phyloP scores from a whole-genome alignment of 2,329 filamentous ascomycete species.

The Parasarocladium wereldwijsianum region DNA sequence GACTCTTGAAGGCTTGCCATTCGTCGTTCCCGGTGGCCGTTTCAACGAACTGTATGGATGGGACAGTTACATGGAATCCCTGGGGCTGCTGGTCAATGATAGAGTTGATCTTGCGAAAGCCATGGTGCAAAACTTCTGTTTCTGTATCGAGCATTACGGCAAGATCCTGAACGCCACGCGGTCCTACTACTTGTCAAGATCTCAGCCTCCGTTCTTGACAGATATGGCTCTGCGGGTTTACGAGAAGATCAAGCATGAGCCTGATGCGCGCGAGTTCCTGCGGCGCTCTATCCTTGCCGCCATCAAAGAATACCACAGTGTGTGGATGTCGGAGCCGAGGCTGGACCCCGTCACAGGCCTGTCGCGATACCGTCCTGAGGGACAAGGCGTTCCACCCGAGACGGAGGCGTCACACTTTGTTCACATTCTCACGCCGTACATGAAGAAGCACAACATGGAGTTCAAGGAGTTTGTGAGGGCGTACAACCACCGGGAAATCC shows the following conservation, averaged over 20 bases:
- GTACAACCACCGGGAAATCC: slow-evolving; percentile 66
- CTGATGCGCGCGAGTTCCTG: slow-evolving; percentile 68
- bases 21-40: slow-evolving; percentile 90
- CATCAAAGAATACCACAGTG: slow-evolving; percentile 90
- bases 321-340: slow-evolving; percentile 71
- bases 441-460: slow-evolving; percentile 66
- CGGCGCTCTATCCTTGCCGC: slow-evolving; percentile 69
- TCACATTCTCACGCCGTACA: slow-evolving; percentile 69
- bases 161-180: slow-evolving; percentile 97
- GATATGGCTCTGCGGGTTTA: slow-evolving; percentile 94
- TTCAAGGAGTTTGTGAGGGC: slow-evolving; percentile 76
- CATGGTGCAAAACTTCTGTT: slow-evolving; percentile 95
- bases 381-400: slow-evolving; percentile 77
- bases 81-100: slow-evolving; percentile 77
- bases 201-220: slow-evolving; percentile 91
- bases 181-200: slow-evolving; percentile 87
- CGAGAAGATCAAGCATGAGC: slow-evolving; percentile 80
- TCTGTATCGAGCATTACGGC: slow-evolving; percentile 95
- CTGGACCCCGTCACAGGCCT: slow-evolving; percentile 65
- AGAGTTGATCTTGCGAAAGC: slow-evolving; percentile 76
- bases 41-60: slow-evolving; percentile 99
- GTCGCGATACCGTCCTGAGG: slow-evolving; percentile 73
- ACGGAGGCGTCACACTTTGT: slow-evolving; percentile 79
- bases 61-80: slow-evolving; percentile 98
- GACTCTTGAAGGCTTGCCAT: slow-evolving; percentile 67